Conservation (phyloP, 768 basidiomycete genomes). For the Kwoniella sp. region DNA sequence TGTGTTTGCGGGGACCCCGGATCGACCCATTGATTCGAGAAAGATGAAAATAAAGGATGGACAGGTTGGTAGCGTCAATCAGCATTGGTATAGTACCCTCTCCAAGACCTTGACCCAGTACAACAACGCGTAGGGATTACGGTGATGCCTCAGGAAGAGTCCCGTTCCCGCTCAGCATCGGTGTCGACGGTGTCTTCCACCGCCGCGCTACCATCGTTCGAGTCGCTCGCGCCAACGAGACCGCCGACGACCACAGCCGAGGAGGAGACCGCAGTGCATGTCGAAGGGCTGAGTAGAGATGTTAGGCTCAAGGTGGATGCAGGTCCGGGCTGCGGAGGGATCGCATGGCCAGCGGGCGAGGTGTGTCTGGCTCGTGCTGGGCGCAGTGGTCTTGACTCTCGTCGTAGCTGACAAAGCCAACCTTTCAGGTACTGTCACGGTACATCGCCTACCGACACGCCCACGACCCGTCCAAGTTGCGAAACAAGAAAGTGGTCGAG, state of each 20-base stretch:
- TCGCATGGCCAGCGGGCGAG: conserved; percentile 89
- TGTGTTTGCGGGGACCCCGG: too few relatives aligned
- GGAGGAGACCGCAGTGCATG: conserved; percentile 31
- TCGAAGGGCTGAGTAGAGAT: conserved; percentile 21
- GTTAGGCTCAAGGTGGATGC: conserved; percentile 65
- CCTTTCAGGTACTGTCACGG: conserved; percentile 64
- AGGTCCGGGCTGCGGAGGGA: conserved; percentile 82
- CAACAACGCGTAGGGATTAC: too few relatives aligned
- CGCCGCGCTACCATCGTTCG: conserved; percentile 29
- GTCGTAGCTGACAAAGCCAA: neutral
- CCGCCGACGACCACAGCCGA: conserved; percentile 34
- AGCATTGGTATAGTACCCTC: too few relatives aligned
- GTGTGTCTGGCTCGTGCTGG: conserved; percentile 52
- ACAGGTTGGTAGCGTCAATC: too few relatives aligned
- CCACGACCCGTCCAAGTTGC: conserved; percentile 53
- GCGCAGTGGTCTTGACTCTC: neutral
- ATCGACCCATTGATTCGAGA: too few relatives aligned
- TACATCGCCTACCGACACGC: conserved; percentile 61
- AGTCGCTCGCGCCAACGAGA: conserved; percentile 34
- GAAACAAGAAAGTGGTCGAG: conserved; percentile 65
- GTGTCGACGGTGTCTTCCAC: conserved; percentile 30
- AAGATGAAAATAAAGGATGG: too few relatives aligned
- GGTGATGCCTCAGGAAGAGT: too few relatives aligned
- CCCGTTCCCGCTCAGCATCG: conserved; percentile 18
- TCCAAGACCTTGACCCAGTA: too few relatives aligned